Evolutionary conservation across 371 early-diverging fungal species (phyloP).

Genomic region (Thermomucor indicae-seudaticae): DNA sequence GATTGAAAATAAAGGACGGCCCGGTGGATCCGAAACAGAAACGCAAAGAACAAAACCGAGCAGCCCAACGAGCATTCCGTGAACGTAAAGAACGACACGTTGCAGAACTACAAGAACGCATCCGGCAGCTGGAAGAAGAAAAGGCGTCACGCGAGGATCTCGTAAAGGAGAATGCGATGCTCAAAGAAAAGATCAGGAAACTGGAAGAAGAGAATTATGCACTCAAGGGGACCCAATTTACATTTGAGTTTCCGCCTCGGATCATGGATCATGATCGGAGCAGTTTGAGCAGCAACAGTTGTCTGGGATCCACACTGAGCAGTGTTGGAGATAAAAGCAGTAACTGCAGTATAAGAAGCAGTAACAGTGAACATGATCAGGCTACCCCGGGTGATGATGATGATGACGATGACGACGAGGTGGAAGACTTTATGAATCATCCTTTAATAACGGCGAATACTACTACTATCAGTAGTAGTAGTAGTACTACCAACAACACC

Average conservation of each 20-base stretch:
- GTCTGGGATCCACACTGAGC: not conserved
- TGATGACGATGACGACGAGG: no score
- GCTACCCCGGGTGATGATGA: not conserved
- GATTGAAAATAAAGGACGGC: not conserved
- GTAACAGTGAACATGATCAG: conserved; percentile 2
- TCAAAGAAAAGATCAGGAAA: conserved; percentile 26
- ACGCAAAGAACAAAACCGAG: conserved; percentile 74
- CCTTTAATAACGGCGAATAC: no score
- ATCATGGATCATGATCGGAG: not conserved
- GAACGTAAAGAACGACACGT: conserved; percentile 72
- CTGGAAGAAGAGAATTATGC: conserved; percentile 41
- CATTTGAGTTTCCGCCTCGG: conserved; percentile 39
- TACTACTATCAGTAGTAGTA: no score
- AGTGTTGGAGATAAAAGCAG: not conserved
- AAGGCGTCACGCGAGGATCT: conserved; percentile 8
- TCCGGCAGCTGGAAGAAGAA: conserved; percentile 56
- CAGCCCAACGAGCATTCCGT: conserved; percentile 75
- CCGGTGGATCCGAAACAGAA: conserved; percentile 48
- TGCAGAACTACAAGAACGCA: conserved; percentile 55
- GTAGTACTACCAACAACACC: no score
- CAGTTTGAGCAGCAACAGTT: not conserved
- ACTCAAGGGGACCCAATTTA: conserved; percentile 38
- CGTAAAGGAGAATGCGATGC: conserved; percentile 23
- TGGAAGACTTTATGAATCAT: no score
- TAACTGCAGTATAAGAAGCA: conserved; percentile 1